Evolutionary conservation across 345 rosid genomes (phyloP).

Genomic region (Syzygium oleosum): DNA sequence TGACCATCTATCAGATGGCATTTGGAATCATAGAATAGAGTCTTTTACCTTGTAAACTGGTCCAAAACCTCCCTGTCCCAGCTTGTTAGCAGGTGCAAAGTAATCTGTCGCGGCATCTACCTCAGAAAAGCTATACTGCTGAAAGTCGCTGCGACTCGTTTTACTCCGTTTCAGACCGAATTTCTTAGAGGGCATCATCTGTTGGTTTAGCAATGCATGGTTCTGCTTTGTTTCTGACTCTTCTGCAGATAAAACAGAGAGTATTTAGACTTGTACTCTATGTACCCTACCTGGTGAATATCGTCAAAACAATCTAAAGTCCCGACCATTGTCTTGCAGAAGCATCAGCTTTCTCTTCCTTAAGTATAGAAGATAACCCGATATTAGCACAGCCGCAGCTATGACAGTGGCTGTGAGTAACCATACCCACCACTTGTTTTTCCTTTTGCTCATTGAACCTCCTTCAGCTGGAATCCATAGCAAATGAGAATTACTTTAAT

Average conservation of each 20-base stretch:
- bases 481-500: not conserved
- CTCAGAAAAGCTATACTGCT: slow-evolving; percentile 17
- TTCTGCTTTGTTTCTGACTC: not conserved
- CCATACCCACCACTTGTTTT: slow-evolving; percentile 8
- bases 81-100: slow-evolving; percentile 26
- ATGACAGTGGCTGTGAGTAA: not conserved
- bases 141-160: slow-evolving; percentile 19
- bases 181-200: not conserved
- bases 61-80: slow-evolving; percentile 45
- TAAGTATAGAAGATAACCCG: not conserved
- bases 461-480: not conserved
- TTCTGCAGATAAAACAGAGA: not conserved
- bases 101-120: slow-evolving; percentile 14
- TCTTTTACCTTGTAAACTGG: slow-evolving; percentile 29
- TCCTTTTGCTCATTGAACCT: not conserved
- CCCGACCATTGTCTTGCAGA: slow-evolving; percentile 2
- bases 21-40: not conserved
- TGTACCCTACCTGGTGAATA: not conserved
- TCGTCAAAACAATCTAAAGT: not conserved
- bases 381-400: not conserved
- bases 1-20: not conserved
- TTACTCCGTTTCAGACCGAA: not conserved
- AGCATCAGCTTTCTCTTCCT: not conserved
- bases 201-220: not conserved
- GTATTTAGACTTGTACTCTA: not conserved